Evolutionary conservation across 257 asterid genomes (phyloP), one percentile per base, ranked within the genome.

Genomic region (Voacanga thouarsii): DNA sequence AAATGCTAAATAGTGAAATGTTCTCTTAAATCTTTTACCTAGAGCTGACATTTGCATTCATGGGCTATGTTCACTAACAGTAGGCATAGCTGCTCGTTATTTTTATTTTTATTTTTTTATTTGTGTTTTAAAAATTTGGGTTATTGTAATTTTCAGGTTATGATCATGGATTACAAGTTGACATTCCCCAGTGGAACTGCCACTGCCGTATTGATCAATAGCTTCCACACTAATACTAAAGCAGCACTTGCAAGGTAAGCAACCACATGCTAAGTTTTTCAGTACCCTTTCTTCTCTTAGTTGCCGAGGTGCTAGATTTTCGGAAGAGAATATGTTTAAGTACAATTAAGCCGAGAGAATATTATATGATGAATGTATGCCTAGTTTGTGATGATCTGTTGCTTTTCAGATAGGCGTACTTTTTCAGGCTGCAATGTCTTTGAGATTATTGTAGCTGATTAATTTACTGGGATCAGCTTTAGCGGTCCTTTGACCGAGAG

Each of bases 121-220:
- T 68, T 39, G 8, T 37, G 53, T 19, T 41, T 3, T 6, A 21
- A 21, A 68, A 21, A 41, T 41, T 67, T 9, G 50, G 5, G 37
- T 68, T 53, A 39, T 43, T 30, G 21, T 23, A 41, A 5, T 39
- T 19, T 84, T 73, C 84, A 94, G 99, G 97, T 94, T 73, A 94
- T 94, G 99, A 94, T 94, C 51, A 43, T 92, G 92, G 98, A 86
- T 75, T 91, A 92, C 85, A 92, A 84, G 84, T 85, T 94, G 83
- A 94, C 97, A 49, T 94, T 88, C 84, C 99, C 97, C 75, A 94
- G 97, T 81, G 99, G 99, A 83, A 94, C 99, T 84, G 97, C 97
- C 80, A 94, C 99, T 2, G 99, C 97, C 28, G 92, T 92, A 97
- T 80, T 94, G 86, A 94, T 94, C 79, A 94, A 94, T 82, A 94